Conservation (phyloP, 2,329 filamentous ascomycete species). For the Trichoderma sp. region DNA sequence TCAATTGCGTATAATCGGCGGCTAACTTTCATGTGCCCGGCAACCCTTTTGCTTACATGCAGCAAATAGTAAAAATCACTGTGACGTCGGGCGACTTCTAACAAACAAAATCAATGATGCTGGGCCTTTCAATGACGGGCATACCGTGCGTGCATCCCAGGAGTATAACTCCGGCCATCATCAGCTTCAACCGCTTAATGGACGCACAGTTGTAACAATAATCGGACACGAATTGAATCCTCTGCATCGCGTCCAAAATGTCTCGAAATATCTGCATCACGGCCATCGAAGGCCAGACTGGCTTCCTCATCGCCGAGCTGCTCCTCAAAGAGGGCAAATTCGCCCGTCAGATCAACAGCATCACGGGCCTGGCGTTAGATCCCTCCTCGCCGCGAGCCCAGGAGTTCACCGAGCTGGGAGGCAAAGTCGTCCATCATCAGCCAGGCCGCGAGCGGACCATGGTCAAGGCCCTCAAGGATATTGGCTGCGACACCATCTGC, state of each 20-base stretch:
- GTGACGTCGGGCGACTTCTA: too few relatives aligned
- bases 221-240: background rate
- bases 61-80: too few relatives aligned
- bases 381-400: conserved; percentile 43
- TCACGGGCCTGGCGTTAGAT: conserved; percentile 48
- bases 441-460: conserved; percentile 46
- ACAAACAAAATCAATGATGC: too few relatives aligned
- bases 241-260: conserved; percentile 40
- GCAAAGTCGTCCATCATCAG: conserved; percentile 46
- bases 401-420: conserved; percentile 47
- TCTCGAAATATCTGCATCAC: conserved; percentile 53
- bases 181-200: too few relatives aligned
- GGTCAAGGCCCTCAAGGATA: conserved; percentile 45
- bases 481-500: conserved; percentile 51
- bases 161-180: too few relatives aligned
- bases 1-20: too few relatives aligned
- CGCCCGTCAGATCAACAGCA: conserved; percentile 44
- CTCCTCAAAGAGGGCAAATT: conserved; percentile 50
- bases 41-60: too few relatives aligned
- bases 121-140: too few relatives aligned
- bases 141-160: too few relatives aligned
- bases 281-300: conserved; percentile 53
- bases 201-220: background rate
- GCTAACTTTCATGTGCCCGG: too few relatives aligned
- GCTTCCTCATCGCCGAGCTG: conserved; percentile 54